phyloP scores from a whole-genome alignment of 78 protist species.

The Dictyostelium citrinum region DNA sequence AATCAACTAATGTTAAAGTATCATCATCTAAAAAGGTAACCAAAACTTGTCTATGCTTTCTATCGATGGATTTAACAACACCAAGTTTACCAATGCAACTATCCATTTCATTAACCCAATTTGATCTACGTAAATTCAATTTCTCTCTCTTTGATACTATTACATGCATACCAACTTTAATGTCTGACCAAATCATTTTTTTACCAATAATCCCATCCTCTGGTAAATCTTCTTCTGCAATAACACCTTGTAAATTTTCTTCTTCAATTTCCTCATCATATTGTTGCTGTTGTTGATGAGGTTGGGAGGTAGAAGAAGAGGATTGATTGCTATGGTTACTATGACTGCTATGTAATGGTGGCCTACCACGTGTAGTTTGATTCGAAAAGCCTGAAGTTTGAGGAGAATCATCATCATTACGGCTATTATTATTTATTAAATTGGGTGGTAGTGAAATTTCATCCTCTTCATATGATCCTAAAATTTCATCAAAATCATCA shows the following conservation, averaged over 20 bases:
- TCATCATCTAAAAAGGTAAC: constrained; percentile 44
- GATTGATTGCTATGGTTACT: neutral
- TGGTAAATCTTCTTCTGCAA: constrained; percentile 32
- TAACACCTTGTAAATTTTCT: neutral
- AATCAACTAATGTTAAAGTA: constrained; percentile 17
- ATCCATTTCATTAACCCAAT: constrained; percentile 80
- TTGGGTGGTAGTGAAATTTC: neutral
- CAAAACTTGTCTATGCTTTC: constrained; percentile 34
- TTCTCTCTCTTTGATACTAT: constrained; percentile 35
- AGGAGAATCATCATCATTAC: neutral
- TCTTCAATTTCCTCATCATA: neutral
- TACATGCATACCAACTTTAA: constrained; percentile 55
- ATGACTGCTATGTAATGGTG: neutral
- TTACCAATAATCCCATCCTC: constrained; percentile 40
- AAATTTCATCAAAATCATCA: constrained; percentile 55
- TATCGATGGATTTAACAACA: constrained; percentile 51
- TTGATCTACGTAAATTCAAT: constrained; percentile 14
- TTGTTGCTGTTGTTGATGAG: neutral
- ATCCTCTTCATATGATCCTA: constrained; percentile 15
- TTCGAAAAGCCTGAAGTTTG: neutral
- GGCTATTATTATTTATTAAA: neutral
- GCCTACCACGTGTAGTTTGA: neutral
- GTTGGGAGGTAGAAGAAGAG: no score
- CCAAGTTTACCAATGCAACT: constrained; percentile 58
- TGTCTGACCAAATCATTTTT: constrained; percentile 11